phyloP scores from a whole-genome alignment of 2,329 filamentous ascomycete genomes.

The Septoria linicola region DNA sequence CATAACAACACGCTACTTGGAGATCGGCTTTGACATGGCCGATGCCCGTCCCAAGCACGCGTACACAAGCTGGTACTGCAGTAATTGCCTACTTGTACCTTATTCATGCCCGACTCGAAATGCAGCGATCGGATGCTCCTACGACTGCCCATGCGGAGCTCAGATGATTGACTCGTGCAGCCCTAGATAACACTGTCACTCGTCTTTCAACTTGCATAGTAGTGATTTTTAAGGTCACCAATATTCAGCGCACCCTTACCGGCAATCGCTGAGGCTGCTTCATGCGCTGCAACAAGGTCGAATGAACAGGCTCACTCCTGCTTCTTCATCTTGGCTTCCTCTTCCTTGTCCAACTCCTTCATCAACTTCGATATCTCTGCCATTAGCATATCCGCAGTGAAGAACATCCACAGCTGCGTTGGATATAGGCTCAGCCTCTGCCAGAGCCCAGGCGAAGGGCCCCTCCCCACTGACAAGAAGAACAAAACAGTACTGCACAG shows the following conservation, averaged over 20 bases:
- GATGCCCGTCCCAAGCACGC: neutral
- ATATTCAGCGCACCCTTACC: no score
- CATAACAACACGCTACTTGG: no score
- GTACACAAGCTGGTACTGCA: neutral
- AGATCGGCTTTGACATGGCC: neutral
- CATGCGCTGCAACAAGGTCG: no score
- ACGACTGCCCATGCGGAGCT: no score
- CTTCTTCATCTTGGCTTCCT: neutral
- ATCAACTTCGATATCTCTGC: neutral
- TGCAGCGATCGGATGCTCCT: no score
- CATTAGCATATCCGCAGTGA: slow-evolving; percentile 11
- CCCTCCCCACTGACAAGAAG: neutral
- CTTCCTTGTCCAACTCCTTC: slow-evolving; percentile 5
- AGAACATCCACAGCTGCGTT: slow-evolving; percentile 13
- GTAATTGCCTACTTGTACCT: no score
- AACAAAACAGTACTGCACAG: slow-evolving; percentile 4
- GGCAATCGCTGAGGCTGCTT: no score
- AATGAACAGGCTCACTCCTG: neutral
- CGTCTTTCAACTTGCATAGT: no score
- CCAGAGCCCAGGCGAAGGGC: slow-evolving; percentile 9
- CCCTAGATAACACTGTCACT: no score
- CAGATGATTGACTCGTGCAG: no score
- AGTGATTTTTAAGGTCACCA: no score
- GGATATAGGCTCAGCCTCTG: slow-evolving; percentile 19
- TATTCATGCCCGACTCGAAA: no score